A percentile compares a stretch with the other conserved stretches of the same genome.
phyloP scores from a whole-genome alignment of 306 rosid genomes.

The Lathyrus sativus region DNA sequence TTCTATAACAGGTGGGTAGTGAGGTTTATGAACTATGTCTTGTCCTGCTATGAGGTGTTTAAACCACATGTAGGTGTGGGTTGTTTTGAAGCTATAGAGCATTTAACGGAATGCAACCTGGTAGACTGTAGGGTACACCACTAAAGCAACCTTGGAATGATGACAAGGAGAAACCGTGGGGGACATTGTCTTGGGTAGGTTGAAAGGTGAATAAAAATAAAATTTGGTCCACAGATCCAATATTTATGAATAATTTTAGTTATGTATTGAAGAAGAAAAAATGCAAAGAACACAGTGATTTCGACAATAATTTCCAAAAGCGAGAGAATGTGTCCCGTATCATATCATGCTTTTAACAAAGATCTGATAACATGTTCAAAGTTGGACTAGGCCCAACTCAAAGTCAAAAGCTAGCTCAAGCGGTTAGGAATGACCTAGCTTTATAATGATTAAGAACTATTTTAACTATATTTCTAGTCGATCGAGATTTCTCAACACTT shows the following conservation, averaged over 20 bases:
- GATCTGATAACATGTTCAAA: background rate
- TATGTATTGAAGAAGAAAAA: background rate
- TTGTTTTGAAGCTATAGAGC: constrained; percentile 7
- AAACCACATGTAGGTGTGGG: background rate
- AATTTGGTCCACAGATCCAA: background rate
- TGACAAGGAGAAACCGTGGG: constrained; percentile 8
- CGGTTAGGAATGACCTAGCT: background rate
- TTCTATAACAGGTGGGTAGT: background rate
- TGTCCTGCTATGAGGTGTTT: constrained; percentile 22
- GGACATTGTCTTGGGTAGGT: background rate
- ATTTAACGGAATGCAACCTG: background rate
- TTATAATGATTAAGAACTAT: background rate
- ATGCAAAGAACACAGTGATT: background rate
- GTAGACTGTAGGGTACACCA: background rate
- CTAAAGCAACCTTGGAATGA: constrained; percentile 17
- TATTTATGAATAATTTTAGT: constrained; percentile 13
- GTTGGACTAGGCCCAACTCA: background rate
- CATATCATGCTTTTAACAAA: background rate
- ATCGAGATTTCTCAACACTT: background rate
- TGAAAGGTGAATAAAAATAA: constrained; percentile 7
- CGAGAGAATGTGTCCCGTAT: background rate
- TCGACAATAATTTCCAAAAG: background rate
- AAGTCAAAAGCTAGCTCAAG: background rate
- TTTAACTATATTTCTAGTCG: background rate
- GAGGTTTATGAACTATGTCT: background rate